Conservation (phyloP, 2,329 filamentous ascomycete species). For the Pseudogymnoascus sp. region DNA sequence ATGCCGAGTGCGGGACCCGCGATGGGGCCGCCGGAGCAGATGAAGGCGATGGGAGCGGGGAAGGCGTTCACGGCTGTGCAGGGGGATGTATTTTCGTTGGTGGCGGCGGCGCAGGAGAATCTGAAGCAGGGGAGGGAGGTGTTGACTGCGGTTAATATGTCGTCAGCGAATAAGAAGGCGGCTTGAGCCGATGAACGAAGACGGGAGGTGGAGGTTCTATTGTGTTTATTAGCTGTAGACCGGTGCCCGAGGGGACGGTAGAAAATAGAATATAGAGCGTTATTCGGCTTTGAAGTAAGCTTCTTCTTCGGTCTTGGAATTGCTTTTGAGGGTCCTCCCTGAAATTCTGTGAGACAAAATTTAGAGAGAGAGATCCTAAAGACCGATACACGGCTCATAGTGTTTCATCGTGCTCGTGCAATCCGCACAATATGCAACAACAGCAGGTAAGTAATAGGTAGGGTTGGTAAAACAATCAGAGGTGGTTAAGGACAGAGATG, state of each 20-base stretch:
- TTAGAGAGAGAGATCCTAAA: too few relatives aligned
- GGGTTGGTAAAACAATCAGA: neutral
- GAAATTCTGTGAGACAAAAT: too few relatives aligned
- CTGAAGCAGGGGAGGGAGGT: slow-evolving; percentile 9
- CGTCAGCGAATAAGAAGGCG: neutral
- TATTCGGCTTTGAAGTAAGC: neutral
- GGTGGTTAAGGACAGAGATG: neutral
- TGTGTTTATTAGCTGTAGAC: neutral
- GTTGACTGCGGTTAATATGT: slow-evolving; percentile 4
- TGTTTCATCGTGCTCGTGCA: too few relatives aligned
- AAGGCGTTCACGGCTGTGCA: slow-evolving; percentile 19
- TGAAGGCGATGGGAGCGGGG: slow-evolving; percentile 15
- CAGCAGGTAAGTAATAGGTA: neutral
- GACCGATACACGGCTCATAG: too few relatives aligned
- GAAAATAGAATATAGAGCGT: neutral
- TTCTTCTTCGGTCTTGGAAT: neutral
- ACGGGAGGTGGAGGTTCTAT: neutral
- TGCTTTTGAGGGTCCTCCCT: neutral
- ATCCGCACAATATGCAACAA: too few relatives aligned
- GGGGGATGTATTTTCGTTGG: slow-evolving; percentile 14
- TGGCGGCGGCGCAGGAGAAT: slow-evolving; percentile 9
- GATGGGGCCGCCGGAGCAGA: slow-evolving; percentile 19
- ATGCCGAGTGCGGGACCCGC: slow-evolving; percentile 30
- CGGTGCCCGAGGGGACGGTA: neutral
- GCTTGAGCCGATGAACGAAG: too few relatives aligned